A percentile compares a stretch with the other conserved stretches of the same genome.
These are phyloP conservation scores for Chrysoporthe puriensis DNA, from an alignment of 2,329 filamentous ascomycete genomes.

Conservation along the genomic window DNA sequence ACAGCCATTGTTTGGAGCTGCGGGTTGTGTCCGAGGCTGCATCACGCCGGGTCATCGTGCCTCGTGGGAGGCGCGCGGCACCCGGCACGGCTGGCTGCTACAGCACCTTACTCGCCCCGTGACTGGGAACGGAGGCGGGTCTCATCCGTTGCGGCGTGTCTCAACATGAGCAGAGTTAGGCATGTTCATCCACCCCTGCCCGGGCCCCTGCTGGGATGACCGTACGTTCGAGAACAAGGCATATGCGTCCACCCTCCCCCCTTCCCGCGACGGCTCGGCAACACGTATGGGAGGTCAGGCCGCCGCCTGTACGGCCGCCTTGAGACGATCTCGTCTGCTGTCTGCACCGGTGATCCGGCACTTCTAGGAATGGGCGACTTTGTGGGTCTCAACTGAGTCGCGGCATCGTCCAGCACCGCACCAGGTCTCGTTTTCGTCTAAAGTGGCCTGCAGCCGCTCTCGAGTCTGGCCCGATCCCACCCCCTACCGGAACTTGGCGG, in stretches of 20 bases:
- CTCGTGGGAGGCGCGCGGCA: not conserved
- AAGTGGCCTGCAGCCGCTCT: not conserved
- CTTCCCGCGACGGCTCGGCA: not conserved
- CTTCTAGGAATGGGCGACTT: not conserved
- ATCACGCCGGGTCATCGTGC: not conserved
- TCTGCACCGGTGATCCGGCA: not conserved
- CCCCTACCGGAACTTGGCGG: too few relatives aligned
- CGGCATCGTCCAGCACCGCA: not conserved
- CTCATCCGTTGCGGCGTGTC: not conserved
- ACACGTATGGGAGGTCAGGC: too few relatives aligned
- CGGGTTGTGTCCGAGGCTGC: not conserved
- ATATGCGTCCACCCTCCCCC: not conserved
- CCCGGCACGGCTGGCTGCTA: not conserved
- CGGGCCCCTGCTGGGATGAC: not conserved
- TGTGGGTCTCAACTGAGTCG: not conserved
- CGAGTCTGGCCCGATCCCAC: not conserved
- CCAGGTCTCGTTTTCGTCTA: not conserved
- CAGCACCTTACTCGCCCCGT: not conserved
- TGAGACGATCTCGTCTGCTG: not conserved
- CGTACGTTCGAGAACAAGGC: too few relatives aligned
- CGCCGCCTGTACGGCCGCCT: not conserved
- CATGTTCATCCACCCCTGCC: not conserved
- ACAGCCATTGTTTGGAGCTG: not conserved
- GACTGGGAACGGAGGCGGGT: not conserved
- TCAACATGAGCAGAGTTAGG: not conserved